A percentile compares a stretch with the other conserved stretches of the same genome.
Conservation (phyloP, 2,329 filamentous ascomycete genomes). For the Fusarium armeniacum region DNA sequence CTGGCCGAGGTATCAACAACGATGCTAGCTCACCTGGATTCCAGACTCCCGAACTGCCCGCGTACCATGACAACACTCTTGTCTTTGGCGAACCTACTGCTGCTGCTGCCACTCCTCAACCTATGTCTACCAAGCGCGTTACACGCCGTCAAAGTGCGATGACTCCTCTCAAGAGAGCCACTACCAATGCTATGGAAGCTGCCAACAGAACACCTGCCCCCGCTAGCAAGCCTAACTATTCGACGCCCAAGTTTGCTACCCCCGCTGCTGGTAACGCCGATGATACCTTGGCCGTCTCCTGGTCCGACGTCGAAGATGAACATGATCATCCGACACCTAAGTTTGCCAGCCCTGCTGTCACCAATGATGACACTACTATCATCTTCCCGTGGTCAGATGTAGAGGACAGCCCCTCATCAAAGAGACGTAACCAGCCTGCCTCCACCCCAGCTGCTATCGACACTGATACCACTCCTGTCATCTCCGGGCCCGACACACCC, state of each 20-base stretch:
- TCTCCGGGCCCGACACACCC: conserved; percentile 10
- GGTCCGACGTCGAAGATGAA: background rate
- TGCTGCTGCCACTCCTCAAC: background rate
- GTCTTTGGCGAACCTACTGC: conserved; percentile 5
- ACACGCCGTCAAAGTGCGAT: conserved; percentile 17
- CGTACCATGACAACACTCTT: conserved; percentile 22
- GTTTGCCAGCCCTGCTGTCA: background rate
- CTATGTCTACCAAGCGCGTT: background rate
- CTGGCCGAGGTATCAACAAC: too few relatives aligned
- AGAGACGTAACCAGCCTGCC: background rate
- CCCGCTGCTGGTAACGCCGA: background rate
- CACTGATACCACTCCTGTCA: background rate
- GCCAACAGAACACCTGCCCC: background rate
- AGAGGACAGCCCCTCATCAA: background rate
- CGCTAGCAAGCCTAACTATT: background rate
- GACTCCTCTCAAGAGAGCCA: conserved; percentile 14
- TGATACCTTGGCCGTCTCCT: background rate
- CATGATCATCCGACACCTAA: background rate
- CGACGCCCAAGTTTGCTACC: background rate
- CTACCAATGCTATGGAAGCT: background rate
- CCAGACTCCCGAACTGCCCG: conserved; percentile 28
- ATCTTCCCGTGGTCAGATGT: background rate
- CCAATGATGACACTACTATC: background rate
- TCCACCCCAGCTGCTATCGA: background rate
- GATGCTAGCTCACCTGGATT: too few relatives aligned